Percentiles rank a stretch among this genome's conserved stretches.
These are phyloP conservation scores for Alternaria novae-zelandiae DNA, from an alignment of 2,329 filamentous ascomycete genomes.

Conservation along the genomic window DNA sequence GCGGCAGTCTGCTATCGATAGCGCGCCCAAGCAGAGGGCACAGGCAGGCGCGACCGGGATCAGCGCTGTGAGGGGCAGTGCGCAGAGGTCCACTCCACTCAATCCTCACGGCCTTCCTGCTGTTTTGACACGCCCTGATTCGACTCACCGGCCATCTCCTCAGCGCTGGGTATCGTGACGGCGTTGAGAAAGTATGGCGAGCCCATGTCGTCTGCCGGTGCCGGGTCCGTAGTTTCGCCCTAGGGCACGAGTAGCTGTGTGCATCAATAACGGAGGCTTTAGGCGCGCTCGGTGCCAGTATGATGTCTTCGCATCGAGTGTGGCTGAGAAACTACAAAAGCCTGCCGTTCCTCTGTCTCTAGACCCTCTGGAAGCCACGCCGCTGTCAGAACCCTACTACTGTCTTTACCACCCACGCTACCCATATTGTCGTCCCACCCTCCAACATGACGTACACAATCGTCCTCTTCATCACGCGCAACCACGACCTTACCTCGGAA, in stretches of 20 bases:
- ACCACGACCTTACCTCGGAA: conserved; percentile 24
- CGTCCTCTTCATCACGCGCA: conserved; percentile 35
- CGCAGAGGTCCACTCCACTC: conserved; percentile 1
- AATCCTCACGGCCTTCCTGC: background rate
- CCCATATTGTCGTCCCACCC: background rate
- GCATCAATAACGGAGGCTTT: conserved; percentile 3
- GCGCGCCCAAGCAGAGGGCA: conserved; percentile 1
- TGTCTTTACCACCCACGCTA: background rate
- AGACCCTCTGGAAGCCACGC: conserved; percentile 16
- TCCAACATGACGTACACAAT: conserved; percentile 33
- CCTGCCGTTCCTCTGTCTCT: conserved; percentile 7
- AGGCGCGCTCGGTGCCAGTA: conserved; percentile 3
- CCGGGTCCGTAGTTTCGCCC: conserved; percentile 8
- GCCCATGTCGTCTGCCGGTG: conserved; percentile 8
- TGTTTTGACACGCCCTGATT: background rate
- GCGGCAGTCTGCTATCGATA: conserved; percentile 27
- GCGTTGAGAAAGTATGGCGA: conserved; percentile 9
- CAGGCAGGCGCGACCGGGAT: conserved; percentile 2
- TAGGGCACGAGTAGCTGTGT: conserved; percentile 12
- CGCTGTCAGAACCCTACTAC: conserved; percentile 13
- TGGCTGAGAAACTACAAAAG: conserved; percentile 14
- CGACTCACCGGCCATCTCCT: background rate
- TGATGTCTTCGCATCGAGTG: background rate
- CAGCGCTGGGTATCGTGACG: background rate
- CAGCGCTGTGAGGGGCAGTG: background rate